A percentile compares a stretch with the other conserved stretches of the same genome.
These are phyloP conservation scores for Cadophora malorum DNA, from an alignment of 2,329 filamentous ascomycete genomes.

Conservation along the genomic window DNA sequence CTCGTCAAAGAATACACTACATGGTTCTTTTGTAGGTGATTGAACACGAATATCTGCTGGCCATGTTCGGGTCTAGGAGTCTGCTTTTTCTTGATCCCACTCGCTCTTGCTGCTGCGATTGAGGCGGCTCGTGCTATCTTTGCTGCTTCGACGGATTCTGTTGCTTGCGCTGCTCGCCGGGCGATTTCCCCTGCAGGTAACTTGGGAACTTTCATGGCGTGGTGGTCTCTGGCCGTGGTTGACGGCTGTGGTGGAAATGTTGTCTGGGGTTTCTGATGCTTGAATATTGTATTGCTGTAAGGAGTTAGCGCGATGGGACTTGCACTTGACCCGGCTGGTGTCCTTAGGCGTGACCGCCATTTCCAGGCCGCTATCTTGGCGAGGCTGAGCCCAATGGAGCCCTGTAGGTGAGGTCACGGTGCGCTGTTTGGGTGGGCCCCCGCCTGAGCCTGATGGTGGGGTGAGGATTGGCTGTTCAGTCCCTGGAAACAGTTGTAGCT, in stretches of 20 bases:
- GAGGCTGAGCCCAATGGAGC: not conserved
- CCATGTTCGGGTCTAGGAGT: conserved; percentile 42
- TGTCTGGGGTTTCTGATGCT: not conserved
- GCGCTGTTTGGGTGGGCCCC: not conserved
- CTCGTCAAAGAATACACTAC: conserved; percentile 50
- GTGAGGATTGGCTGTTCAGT: conserved; percentile 3
- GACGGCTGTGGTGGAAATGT: not conserved
- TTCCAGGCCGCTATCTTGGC: not conserved
- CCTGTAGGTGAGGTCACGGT: not conserved
- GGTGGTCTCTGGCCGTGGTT: conserved; percentile 1
- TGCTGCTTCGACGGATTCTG: conserved; percentile 10
- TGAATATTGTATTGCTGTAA: conserved; percentile 1
- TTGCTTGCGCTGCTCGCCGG: conserved; percentile 24
- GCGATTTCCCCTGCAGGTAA: conserved; percentile 22
- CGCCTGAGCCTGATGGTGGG: not conserved
- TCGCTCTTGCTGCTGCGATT: conserved; percentile 5
- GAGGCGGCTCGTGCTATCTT: conserved; percentile 12
- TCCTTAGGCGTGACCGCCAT: not conserved
- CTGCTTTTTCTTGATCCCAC: conserved; percentile 13
- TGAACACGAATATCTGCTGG: conserved; percentile 48
- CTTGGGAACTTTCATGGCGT: conserved; percentile 21
- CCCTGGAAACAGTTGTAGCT: not conserved
- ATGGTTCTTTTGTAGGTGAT: conserved; percentile 49
- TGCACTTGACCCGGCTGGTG: not conserved
- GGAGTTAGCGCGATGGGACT: conserved; percentile 1